A percentile compares a stretch with the other conserved stretches of the same genome.
phyloP scores from a whole-genome alignment of 176 grass and related monocot species.

The Paspalum vaginatum region DNA sequence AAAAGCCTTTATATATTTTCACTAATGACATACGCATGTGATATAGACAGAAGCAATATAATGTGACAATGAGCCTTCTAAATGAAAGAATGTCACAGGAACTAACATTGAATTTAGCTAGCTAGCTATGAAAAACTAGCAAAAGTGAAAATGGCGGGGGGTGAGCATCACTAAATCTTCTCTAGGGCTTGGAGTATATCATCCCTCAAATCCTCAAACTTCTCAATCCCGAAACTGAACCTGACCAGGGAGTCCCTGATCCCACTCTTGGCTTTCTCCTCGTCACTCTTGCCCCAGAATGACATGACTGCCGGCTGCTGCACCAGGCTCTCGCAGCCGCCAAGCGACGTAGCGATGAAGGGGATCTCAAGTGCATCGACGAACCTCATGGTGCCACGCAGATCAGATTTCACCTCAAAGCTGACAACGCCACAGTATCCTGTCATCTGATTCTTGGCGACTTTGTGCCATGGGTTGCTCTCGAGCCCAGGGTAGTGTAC shows the following conservation, averaged over 20 bases:
- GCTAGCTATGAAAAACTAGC: not conserved
- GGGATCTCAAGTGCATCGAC: constrained; percentile 59
- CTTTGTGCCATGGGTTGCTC: constrained; percentile 56
- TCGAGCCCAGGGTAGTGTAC: constrained; percentile 63
- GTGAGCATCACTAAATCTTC: constrained; percentile 33
- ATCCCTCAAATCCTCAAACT: constrained; percentile 57
- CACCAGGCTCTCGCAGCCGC: constrained; percentile 64
- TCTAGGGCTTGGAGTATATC: constrained; percentile 60
- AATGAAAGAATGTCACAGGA: no score
- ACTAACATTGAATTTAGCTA: no score
- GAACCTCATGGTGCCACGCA: constrained; percentile 48
- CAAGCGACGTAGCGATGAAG: constrained; percentile 57
- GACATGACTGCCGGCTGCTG: constrained; percentile 72
- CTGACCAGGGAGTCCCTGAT: constrained; percentile 61
- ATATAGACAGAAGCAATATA: no score
- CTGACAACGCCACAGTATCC: constrained; percentile 55
- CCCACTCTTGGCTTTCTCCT: constrained; percentile 50
- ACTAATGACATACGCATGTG: no score
- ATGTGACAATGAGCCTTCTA: no score
- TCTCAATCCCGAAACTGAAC: constrained; percentile 69
- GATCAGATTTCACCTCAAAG: constrained; percentile 50
- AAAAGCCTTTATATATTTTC: no score
- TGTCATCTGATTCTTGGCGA: constrained; percentile 50
- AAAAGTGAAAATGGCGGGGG: not conserved
- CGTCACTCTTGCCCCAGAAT: constrained; percentile 28